Evolutionary conservation across 2,329 filamentous ascomycete species (phyloP).

Genomic region (Colletotrichum chrysophilum): DNA sequence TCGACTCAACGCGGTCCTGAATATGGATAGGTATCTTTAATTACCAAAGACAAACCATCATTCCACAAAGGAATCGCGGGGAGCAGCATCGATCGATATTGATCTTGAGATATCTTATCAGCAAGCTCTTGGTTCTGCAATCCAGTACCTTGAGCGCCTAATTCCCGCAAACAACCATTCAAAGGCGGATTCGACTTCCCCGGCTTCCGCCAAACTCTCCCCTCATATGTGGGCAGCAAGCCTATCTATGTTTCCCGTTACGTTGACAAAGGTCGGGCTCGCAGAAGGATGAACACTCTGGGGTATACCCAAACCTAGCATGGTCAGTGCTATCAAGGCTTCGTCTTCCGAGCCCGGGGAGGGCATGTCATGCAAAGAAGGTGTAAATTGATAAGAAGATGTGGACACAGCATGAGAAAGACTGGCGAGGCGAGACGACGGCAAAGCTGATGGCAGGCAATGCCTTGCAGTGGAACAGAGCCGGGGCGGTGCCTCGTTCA

Average conservation of each 20-base stretch:
- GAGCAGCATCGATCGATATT: not conserved
- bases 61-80: not conserved
- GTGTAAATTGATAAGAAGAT: not conserved
- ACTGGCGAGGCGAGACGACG: not conserved
- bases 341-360: not conserved
- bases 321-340: not conserved
- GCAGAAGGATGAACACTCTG: constrained; percentile 16
- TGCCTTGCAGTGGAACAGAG: not conserved
- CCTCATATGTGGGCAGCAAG: not conserved
- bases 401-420: not conserved
- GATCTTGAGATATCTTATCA: not conserved
- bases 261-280: not conserved
- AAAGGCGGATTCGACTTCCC: not conserved
- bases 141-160: not conserved
- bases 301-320: constrained; percentile 14
- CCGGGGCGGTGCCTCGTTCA: not conserved
- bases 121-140: not conserved
- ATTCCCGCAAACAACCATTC: not conserved
- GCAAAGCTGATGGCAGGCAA: not conserved
- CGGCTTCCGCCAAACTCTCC: constrained; percentile 2
- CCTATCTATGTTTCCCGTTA: not conserved
- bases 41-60: not conserved
- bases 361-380: constrained; percentile 8
- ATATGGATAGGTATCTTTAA: not conserved
- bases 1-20: not conserved